These are phyloP conservation scores for Suillus ampliporus DNA, from an alignment of 768 basidiomycete genomes.

Conservation along the genomic window DNA sequence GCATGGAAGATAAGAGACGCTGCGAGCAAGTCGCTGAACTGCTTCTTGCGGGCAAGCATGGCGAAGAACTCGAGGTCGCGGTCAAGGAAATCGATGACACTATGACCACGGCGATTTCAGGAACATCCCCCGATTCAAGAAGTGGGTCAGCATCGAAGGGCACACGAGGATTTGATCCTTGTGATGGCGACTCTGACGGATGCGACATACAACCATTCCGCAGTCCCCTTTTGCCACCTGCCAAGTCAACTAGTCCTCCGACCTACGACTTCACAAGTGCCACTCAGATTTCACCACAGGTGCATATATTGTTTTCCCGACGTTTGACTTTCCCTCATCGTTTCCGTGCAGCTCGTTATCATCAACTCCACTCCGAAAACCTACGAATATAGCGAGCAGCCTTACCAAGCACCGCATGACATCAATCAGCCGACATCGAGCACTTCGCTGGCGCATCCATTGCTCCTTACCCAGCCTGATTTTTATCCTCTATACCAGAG, in stretches of 20 bases:
- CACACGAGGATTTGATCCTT: constrained; percentile 5
- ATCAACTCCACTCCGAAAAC: not conserved
- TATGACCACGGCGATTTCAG: constrained; percentile 5
- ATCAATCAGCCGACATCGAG: not conserved
- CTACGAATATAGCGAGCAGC: not conserved
- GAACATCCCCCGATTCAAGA: constrained; percentile 4
- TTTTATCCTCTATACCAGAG: not conserved
- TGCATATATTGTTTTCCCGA: not conserved
- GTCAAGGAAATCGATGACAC: constrained; percentile 41
- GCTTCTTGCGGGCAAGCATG: constrained; percentile 54
- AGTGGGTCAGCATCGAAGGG: not conserved
- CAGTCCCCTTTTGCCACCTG: constrained; percentile 38
- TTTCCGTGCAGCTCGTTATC: not conserved
- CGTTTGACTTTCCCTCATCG: not conserved
- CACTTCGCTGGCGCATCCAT: not conserved
- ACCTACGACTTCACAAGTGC: not conserved
- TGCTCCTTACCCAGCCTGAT: constrained; percentile 6
- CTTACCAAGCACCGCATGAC: not conserved
- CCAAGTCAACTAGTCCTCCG: not conserved
- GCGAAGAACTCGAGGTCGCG: constrained; percentile 52
- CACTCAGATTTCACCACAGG: not conserved
- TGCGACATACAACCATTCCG: constrained; percentile 29
- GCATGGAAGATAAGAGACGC: constrained; percentile 51
- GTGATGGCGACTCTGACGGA: constrained; percentile 8
- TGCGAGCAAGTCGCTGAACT: constrained; percentile 56